Conservation (phyloP, 768 basidiomycete genomes). For the Tubosaeta sp. region DNA sequence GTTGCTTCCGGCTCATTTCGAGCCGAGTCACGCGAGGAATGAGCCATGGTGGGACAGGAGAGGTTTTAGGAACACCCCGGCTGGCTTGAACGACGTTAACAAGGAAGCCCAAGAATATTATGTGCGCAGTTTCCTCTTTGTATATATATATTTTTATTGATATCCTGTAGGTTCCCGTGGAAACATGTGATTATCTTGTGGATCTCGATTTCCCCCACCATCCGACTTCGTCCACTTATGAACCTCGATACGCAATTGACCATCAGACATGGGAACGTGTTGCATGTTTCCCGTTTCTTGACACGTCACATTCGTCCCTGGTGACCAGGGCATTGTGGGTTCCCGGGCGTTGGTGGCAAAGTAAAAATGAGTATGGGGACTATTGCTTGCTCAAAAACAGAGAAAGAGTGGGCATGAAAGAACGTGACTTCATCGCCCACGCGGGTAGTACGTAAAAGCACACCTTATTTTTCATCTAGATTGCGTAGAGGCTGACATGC, state of each 20-base stretch:
- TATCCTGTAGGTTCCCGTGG: conserved; percentile 53
- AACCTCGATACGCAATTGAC: conserved; percentile 79
- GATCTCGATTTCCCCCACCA: conserved; percentile 84
- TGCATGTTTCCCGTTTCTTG: conserved; percentile 79
- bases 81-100: conserved; percentile 85
- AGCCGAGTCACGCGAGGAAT: conserved; percentile 19
- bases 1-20: conserved; percentile 82
- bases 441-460: conserved; percentile 8
- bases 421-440: conserved; percentile 13
- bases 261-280: conserved; percentile 73
- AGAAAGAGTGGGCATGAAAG: conserved; percentile 28
- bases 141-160: conserved; percentile 4
- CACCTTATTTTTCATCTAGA: conserved; percentile 2
- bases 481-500: conserved; percentile 17
- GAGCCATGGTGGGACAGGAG: conserved; percentile 37
- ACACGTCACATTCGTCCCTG: conserved; percentile 66
- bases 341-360: conserved; percentile 67
- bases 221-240: conserved; percentile 48
- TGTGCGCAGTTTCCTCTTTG: conserved; percentile 42
- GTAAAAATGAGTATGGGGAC: conserved; percentile 76
- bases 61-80: conserved; percentile 57
- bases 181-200: conserved; percentile 84
- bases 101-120: conserved; percentile 72
- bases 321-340: conserved; percentile 78
- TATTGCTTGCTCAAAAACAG: conserved; percentile 82